Base-by-base conservation (phyloP, 148 eudicot genomes). In the Arbutus unedo region DNA sequence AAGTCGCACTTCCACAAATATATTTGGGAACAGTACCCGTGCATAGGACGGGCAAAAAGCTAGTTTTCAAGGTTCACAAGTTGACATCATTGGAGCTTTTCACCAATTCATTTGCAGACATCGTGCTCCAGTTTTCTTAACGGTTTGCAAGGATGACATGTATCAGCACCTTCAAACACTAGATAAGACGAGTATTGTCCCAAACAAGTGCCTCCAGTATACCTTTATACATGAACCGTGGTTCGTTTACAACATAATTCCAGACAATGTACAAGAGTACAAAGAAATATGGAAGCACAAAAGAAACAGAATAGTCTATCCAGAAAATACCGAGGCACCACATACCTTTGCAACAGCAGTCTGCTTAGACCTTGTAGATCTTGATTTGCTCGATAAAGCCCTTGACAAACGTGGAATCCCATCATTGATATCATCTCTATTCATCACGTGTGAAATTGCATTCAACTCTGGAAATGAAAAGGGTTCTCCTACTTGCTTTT, bases 311-410 rank as follows among this genome's bases (percentile, higher is more conserved):
- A 78, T 18, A 44, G 64, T 56, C 23, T 8, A 50, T 25, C 47
- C 76, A 79, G 54, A 74, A 48, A 48, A 38, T 21, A 76, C 13
- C 21, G 19, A 54, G 55, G 75, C 13, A 44, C 14, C 43, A 66
- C 87, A 81, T 83, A 94, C 99, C 97, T 92, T 96, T 19, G 93
- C 93, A 87, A 90, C 93, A 21, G 99, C 98, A 82, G 78, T 94
- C 88, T 90, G 94, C 84, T 89, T 96, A 48, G 97, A 87, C 87
- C 85, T 92, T 45, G 97, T 90, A 59, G 96, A 90, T 83, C 92
- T 83, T 79, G 94, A 91, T 83, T 94, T 92, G 68, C 92, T 83
- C 6, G 99, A 94, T 77, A 83, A 76, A 56, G 85, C 90, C 91
- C 98, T 91, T 8, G 96, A 82, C 81, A 94, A 79, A 6, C 87